These are phyloP conservation scores for Houttuynia cordata DNA, from an alignment of 164 flowering plant genomes.

Conservation along the genomic window DNA sequence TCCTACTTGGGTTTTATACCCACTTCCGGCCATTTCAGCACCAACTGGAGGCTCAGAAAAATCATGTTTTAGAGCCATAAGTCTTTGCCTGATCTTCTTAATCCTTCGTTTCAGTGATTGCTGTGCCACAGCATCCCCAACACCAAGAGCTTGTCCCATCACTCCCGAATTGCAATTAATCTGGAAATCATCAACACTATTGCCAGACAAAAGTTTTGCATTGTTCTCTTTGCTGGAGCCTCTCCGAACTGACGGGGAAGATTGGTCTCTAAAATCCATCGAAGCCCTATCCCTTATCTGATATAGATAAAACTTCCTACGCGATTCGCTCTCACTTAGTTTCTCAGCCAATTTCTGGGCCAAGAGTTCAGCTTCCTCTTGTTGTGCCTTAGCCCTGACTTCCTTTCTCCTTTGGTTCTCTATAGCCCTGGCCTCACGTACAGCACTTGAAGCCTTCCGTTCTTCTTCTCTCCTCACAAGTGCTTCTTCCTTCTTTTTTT, in stretches of 20 bases:
- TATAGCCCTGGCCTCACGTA: conserved; percentile 80
- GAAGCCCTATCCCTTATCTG: conserved; percentile 93
- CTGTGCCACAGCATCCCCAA: conserved; percentile 30
- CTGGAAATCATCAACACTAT: conserved; percentile 41
- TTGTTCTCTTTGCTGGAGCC: conserved; percentile 48
- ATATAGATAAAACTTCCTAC: conserved; percentile 82
- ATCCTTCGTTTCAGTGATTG: conserved; percentile 63
- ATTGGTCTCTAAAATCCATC: conserved; percentile 92
- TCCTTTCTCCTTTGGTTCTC: conserved; percentile 80
- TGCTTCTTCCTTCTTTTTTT: conserved; percentile 89
- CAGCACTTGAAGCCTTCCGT: conserved; percentile 89
- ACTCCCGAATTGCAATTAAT: conserved; percentile 18
- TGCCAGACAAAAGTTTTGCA: conserved; percentile 33
- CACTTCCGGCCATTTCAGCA: conserved; percentile 64
- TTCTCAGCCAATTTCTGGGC: conserved; percentile 91
- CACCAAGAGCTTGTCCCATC: conserved; percentile 26
- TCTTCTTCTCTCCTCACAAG: conserved; percentile 91
- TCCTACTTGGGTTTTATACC: conserved; percentile 61
- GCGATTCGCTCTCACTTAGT: conserved; percentile 88
- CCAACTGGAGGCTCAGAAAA: conserved; percentile 48
- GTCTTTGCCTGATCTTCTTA: conserved; percentile 75
- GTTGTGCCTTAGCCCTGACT: conserved; percentile 85
- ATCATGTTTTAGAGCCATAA: conserved; percentile 87
- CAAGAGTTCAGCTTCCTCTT: conserved; percentile 92
- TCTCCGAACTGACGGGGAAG: conserved; percentile 73